phyloP scores from a whole-genome alignment of 805 yeast species.

The Schizosaccharomyces pombe region DNA sequence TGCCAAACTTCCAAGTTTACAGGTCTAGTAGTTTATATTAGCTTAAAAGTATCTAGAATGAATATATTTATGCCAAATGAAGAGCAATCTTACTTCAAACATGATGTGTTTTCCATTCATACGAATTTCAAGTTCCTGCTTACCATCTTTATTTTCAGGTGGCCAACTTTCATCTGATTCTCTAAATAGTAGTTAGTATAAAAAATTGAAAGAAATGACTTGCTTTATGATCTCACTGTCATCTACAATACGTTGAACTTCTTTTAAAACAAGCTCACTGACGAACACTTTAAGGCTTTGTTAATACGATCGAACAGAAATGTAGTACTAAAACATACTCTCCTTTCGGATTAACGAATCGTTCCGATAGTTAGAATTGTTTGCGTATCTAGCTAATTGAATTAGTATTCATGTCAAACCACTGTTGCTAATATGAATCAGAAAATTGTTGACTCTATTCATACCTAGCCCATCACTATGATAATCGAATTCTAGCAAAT shows the following conservation, averaged over 20 bases:
- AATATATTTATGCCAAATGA: constrained; percentile 14
- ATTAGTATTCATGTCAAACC: neutral
- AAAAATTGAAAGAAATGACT: constrained; percentile 1
- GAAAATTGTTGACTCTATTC: neutral
- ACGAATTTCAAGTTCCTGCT: constrained; percentile 21
- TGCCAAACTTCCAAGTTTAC: constrained; percentile 19
- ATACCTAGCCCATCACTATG: constrained; percentile 16
- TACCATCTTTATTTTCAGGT: constrained; percentile 19
- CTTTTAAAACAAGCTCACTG: constrained; percentile 17
- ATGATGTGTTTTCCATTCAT: constrained; percentile 16
- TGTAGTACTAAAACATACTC: constrained; percentile 7
- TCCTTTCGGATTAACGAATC: constrained; percentile 22
- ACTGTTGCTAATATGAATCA: neutral
- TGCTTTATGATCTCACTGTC: constrained; percentile 20
- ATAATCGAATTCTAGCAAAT: constrained; percentile 17
- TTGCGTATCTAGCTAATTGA: constrained; percentile 19
- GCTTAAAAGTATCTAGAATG: neutral
- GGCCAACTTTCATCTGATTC: constrained; percentile 25
- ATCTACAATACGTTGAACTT: constrained; percentile 17
- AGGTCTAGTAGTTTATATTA: constrained; percentile 11
- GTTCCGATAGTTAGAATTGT: constrained; percentile 23
- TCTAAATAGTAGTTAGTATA: constrained; percentile 5
- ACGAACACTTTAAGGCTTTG: constrained; percentile 13
- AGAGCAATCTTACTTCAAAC: neutral
- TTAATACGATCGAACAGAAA: neutral